Conservation (phyloP, 2,329 filamentous ascomycete genomes). For the Phyllosticta citriasiana region DNA sequence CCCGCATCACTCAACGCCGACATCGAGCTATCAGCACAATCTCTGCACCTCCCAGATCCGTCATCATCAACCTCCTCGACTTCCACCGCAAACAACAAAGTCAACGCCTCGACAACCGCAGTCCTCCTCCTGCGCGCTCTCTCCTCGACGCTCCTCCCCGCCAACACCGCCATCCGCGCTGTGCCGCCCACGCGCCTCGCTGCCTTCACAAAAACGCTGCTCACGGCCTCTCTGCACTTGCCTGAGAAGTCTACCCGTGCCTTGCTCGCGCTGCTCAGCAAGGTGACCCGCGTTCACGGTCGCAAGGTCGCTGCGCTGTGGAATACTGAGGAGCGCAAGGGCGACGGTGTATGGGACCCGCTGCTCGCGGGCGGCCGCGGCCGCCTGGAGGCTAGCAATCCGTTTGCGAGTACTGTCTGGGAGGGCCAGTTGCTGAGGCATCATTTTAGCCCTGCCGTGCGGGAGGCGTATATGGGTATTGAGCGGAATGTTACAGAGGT, state of each 20-base stretch:
- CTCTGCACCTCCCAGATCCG: constrained; percentile 60
- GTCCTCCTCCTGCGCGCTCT: constrained; percentile 84
- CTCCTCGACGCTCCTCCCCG: constrained; percentile 63
- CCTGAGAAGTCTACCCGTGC: constrained; percentile 85
- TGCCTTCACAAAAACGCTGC: constrained; percentile 85
- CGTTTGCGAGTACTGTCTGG: constrained; percentile 84
- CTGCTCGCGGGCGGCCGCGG: constrained; percentile 37
- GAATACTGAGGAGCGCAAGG: constrained; percentile 88
- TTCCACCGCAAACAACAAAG: constrained; percentile 48
- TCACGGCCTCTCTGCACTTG: constrained; percentile 70
- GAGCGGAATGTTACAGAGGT: constrained; percentile 15
- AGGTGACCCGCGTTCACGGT: constrained; percentile 71
- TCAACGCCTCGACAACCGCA: constrained; percentile 92
- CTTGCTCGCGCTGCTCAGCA: constrained; percentile 64
- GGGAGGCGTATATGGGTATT: constrained; percentile 51
- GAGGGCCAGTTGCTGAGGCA: constrained; percentile 77
- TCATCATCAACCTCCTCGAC: constrained; percentile 32
- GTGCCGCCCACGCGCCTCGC: constrained; percentile 78
- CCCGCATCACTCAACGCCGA: constrained; percentile 71
- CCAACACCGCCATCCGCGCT: constrained; percentile 60
- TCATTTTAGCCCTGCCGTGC: constrained; percentile 80
- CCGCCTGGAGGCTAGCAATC: constrained; percentile 78
- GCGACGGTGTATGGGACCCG: constrained; percentile 78
- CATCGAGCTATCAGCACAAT: constrained; percentile 70
- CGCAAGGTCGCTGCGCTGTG: constrained; percentile 78